Evolutionary conservation across 805 yeast species (phyloP).

Genomic region (Candida michaelii): DNA sequence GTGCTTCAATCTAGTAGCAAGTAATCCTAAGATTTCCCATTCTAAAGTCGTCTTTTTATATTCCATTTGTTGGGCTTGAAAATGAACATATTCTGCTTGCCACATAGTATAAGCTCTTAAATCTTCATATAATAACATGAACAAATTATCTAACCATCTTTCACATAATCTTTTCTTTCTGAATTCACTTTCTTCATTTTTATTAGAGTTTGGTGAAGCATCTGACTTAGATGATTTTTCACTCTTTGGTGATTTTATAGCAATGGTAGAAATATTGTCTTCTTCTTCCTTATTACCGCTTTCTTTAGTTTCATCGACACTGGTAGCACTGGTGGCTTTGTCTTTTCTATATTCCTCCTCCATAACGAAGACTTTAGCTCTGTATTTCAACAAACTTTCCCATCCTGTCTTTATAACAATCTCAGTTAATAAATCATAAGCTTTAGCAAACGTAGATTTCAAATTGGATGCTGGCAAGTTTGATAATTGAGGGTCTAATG

Average conservation of each 20-base stretch:
- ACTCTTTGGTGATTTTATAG: background rate
- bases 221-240: constrained; percentile 10
- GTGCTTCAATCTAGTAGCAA: constrained; percentile 84
- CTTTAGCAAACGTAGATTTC: constrained; percentile 47
- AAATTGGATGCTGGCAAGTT: constrained; percentile 70
- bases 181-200: constrained; percentile 41
- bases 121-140: constrained; percentile 71
- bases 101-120: constrained; percentile 83
- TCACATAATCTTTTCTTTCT: constrained; percentile 68
- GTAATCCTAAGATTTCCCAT: constrained; percentile 89
- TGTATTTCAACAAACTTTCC: constrained; percentile 44
- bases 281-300: background rate
- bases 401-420: constrained; percentile 46
- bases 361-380: constrained; percentile 50
- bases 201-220: constrained; percentile 37
- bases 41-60: constrained; percentile 78
- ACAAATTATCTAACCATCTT: constrained; percentile 70
- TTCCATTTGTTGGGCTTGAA: constrained; percentile 81
- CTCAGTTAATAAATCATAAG: constrained; percentile 45
- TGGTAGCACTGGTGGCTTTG: constrained; percentile 15
- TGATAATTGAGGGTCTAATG: constrained; percentile 59
- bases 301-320: constrained; percentile 8
- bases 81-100: constrained; percentile 89
- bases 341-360: constrained; percentile 48
- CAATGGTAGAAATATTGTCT: constrained; percentile 9